Evolutionary conservation across 495 filamentous ascomycete genomes (phyloP).

Genomic region (Rostrohypoxylon terebratum): DNA sequence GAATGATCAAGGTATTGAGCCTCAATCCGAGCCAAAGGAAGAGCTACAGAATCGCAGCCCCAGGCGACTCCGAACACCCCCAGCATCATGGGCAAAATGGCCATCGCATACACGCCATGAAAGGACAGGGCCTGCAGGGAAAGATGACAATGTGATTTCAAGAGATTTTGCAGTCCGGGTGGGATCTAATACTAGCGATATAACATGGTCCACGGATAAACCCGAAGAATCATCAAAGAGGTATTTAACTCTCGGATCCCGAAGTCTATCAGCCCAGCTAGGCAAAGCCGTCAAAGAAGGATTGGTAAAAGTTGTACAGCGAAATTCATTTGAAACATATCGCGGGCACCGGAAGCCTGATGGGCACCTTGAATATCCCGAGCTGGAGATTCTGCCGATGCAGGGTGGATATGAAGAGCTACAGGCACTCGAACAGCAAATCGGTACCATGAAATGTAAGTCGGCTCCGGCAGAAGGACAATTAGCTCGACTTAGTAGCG

Average conservation of each 20-base stretch:
- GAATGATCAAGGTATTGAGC: slow-evolving; percentile 40
- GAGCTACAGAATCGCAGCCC: slow-evolving; percentile 20
- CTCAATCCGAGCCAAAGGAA: slow-evolving; percentile 22
- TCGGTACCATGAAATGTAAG: slow-evolving; percentile 50
- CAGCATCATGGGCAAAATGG: slow-evolving; percentile 54
- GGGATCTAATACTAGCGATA: slow-evolving; percentile 19
- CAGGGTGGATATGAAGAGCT: slow-evolving; percentile 49
- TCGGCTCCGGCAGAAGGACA: slow-evolving; percentile 25
- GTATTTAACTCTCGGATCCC: slow-evolving; percentile 19
- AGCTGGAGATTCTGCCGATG: slow-evolving; percentile 51
- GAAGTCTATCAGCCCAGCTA: slow-evolving; percentile 48
- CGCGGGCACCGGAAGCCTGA: slow-evolving; percentile 19
- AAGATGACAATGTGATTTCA: slow-evolving; percentile 40
- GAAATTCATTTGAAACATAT: slow-evolving; percentile 32
- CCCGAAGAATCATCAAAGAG: slow-evolving; percentile 19
- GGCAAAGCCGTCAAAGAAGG: slow-evolving; percentile 51
- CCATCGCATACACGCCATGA: slow-evolving; percentile 53
- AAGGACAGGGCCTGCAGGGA: slow-evolving; percentile 45
- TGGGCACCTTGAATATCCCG: slow-evolving; percentile 51
- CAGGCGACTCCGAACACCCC: slow-evolving; percentile 40
- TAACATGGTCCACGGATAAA: slow-evolving; percentile 28
- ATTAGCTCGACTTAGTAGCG: slow-evolving; percentile 12
- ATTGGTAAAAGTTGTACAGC: slow-evolving; percentile 49
- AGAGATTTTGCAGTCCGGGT: slow-evolving; percentile 35
- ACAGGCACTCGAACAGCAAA: slow-evolving; percentile 50